Conservation (phyloP, 345 rosid species). For the Gossypium bickii region DNA sequence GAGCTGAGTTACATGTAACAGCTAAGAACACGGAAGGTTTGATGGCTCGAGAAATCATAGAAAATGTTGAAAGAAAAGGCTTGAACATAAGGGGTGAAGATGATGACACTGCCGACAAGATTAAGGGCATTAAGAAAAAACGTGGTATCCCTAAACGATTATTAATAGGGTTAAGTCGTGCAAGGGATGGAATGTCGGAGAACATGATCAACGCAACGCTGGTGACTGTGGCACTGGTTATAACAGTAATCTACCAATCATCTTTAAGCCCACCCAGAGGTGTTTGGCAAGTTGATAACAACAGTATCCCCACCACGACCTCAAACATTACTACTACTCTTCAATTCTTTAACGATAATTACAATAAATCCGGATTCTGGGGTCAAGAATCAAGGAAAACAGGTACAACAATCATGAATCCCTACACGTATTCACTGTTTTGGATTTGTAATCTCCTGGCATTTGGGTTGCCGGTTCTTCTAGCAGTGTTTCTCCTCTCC, state of each 20-base stretch:
- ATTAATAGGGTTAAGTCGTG: background rate
- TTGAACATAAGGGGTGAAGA: background rate
- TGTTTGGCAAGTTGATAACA: background rate
- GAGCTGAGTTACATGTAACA: accelerated
- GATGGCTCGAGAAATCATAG: background rate
- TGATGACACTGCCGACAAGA: background rate
- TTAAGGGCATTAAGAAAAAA: background rate
- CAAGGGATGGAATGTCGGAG: background rate
- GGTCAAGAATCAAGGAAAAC: too few relatives aligned
- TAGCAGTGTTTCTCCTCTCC: too few relatives aligned
- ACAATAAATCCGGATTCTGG: too few relatives aligned
- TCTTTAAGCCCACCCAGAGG: background rate
- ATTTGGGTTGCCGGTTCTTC: too few relatives aligned
- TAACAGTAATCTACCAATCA: background rate
- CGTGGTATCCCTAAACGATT: too few relatives aligned
- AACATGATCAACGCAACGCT: background rate
- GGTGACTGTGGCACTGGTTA: background rate
- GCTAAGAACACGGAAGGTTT: background rate
- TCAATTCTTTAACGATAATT: too few relatives aligned
- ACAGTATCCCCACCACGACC: too few relatives aligned
- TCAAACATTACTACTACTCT: too few relatives aligned
- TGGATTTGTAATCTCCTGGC: too few relatives aligned
- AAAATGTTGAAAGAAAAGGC: background rate
- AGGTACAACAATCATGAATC: too few relatives aligned
- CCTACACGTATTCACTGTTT: too few relatives aligned